Percentiles rank a stretch among this genome's conserved stretches.
Evolutionary conservation across 2,329 filamentous ascomycete species (phyloP).

Genomic region (Botrytis porri): DNA sequence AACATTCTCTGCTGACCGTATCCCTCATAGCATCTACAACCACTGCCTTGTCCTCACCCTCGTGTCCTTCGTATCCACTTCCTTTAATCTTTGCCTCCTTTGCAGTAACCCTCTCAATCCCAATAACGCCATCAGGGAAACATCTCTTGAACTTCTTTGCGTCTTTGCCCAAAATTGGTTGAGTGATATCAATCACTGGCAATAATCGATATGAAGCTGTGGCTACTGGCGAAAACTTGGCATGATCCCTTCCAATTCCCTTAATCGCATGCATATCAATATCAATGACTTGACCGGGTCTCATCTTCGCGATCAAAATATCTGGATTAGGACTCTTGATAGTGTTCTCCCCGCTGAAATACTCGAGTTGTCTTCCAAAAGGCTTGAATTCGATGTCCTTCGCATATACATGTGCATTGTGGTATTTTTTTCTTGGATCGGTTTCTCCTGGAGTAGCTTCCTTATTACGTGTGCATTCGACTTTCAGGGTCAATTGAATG

Average conservation of each 20-base stretch:
- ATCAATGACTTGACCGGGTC: slow-evolving; percentile 83
- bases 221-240: slow-evolving; percentile 95
- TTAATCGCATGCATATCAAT: slow-evolving; percentile 92
- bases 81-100: slow-evolving; percentile 59
- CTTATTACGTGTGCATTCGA: slow-evolving; percentile 76
- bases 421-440: slow-evolving; percentile 81
- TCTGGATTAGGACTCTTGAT: slow-evolving; percentile 83
- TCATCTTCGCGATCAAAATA: slow-evolving; percentile 90
- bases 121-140: slow-evolving; percentile 87
- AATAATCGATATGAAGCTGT: slow-evolving; percentile 91
- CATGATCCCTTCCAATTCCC: slow-evolving; percentile 88
- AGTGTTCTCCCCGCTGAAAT: slow-evolving; percentile 64
- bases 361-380: slow-evolving; percentile 67
- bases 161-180: slow-evolving; percentile 81
- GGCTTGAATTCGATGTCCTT: slow-evolving; percentile 73
- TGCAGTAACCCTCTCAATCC: slow-evolving; percentile 66
- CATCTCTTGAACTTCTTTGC: slow-evolving; percentile 87
- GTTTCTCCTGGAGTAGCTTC: slow-evolving; percentile 69
- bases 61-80: slow-evolving; percentile 68
- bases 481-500: slow-evolving; percentile 70
- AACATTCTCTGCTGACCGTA: slow-evolving; percentile 88
- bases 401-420: slow-evolving; percentile 81
- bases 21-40: slow-evolving; percentile 88
- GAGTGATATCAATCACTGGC: slow-evolving; percentile 78
- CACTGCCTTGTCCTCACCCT: slow-evolving; percentile 82